phyloP scores from a whole-genome alignment of 257 asterid genomes.

The Gentiana dahurica region DNA sequence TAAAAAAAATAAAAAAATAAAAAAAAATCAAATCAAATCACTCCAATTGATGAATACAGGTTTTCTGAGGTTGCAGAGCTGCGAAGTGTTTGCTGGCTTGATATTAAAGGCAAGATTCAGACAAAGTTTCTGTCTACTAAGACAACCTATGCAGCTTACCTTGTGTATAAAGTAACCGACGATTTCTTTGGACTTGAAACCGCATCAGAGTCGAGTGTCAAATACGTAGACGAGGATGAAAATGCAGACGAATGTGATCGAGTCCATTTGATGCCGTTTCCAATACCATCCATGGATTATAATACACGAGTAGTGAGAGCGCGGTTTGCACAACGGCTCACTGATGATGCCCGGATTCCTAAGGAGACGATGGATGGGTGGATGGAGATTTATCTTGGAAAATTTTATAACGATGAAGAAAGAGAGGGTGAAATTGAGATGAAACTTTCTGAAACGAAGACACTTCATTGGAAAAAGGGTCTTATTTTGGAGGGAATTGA shows the following conservation, averaged over 20 bases:
- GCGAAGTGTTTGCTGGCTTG: slow-evolving; percentile 44
- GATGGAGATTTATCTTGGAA: neutral
- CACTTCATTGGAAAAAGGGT: slow-evolving; percentile 31
- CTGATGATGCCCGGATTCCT: no score
- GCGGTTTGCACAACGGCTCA: no score
- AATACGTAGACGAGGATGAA: neutral
- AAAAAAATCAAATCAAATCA: no score
- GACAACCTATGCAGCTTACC: slow-evolving; percentile 38
- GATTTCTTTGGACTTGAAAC: slow-evolving; percentile 18
- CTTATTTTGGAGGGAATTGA: slow-evolving; percentile 53
- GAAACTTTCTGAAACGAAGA: slow-evolving; percentile 30
- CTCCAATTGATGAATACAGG: slow-evolving; percentile 20
- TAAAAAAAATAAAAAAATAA: no score
- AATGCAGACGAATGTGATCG: neutral
- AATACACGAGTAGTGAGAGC: no score
- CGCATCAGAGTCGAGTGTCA: neutral
- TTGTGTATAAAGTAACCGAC: slow-evolving; percentile 29
- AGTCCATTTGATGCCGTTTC: no score
- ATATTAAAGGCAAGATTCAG: slow-evolving; percentile 38
- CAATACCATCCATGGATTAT: no score
- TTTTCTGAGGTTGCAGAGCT: slow-evolving; percentile 62
- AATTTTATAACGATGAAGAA: slow-evolving; percentile 4
- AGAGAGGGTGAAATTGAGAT: slow-evolving; percentile 36
- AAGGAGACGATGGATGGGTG: neutral
- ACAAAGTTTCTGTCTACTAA: slow-evolving; percentile 26